Conservation (phyloP, 768 basidiomycete species). For the Gelatoporia subvermispora region DNA sequence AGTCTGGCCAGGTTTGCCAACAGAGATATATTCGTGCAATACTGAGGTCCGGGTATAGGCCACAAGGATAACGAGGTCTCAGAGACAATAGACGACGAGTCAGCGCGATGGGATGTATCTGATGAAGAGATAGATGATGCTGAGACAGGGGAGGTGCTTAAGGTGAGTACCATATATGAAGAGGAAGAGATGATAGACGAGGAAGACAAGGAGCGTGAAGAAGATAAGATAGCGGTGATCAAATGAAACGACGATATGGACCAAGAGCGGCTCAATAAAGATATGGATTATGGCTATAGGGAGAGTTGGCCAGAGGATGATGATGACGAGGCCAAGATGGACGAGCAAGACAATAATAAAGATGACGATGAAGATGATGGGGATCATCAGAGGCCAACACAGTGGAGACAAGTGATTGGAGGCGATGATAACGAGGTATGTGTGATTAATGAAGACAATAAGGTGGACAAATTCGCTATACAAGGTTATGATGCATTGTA, state of each 20-base stretch:
- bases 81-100: no score
- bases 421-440: no score
- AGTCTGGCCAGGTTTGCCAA: constrained; percentile 24
- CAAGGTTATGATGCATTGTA: not conserved
- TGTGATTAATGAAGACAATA: no score
- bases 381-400: no score
- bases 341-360: not conserved
- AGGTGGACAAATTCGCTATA: no score
- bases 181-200: not conserved
- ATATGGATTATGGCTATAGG: not conserved
- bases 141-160: not conserved
- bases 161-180: not conserved
- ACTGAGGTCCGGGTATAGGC: constrained; percentile 24
- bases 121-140: no score
- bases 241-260: not conserved
- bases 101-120: no score
- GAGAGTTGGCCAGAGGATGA: not conserved
- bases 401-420: no score
- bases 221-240: not conserved
- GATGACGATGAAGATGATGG: not conserved
- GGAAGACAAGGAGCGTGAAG: not conserved
- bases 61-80: constrained; percentile 15
- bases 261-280: not conserved
- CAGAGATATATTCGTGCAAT: constrained; percentile 27
- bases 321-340: not conserved